Evolutionary conservation across 352 stramenopile species (phyloP).

Genomic region (Aphanomyces astaci): DNA sequence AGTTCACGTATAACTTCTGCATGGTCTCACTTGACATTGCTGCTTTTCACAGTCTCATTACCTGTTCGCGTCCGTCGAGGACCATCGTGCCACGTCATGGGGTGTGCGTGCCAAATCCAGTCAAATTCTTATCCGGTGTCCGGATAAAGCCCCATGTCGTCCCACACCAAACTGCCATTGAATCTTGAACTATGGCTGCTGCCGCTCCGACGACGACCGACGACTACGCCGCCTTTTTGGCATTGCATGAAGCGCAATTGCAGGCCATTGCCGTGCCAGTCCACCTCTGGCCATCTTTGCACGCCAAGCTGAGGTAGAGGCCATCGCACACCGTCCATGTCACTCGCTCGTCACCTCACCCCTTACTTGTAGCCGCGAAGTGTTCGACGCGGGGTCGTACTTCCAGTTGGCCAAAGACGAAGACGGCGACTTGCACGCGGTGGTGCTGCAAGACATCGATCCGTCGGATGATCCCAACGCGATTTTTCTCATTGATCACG

Average conservation of each 20-base stretch:
- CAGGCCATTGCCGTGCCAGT: conserved; percentile 33
- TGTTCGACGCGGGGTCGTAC: conserved; percentile 41
- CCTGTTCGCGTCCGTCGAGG: no score
- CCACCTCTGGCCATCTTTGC: conserved; percentile 36
- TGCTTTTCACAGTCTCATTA: no score
- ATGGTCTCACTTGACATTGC: no score
- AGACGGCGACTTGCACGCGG: conserved; percentile 37
- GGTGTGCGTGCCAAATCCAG: not conserved
- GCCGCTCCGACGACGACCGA: not conserved
- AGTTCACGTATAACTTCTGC: no score
- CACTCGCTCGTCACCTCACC: no score
- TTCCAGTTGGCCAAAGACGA: conserved; percentile 44
- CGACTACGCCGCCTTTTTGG: conserved; percentile 28
- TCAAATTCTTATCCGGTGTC: not conserved
- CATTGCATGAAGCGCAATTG: conserved; percentile 40
- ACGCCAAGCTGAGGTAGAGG: conserved; percentile 51
- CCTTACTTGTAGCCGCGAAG: conserved; percentile 37
- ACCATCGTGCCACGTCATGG: no score
- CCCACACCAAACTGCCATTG: not conserved
- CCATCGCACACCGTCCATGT: no score
- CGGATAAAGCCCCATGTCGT: not conserved
- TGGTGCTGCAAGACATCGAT: conserved; percentile 41
- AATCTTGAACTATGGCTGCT: not conserved
- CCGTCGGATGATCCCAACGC: conserved; percentile 33
- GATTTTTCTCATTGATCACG: conserved; percentile 47